Base-by-base conservation (phyloP, 371 early-diverging fungal genomes). In the Cokeromyces recurvatus region DNA sequence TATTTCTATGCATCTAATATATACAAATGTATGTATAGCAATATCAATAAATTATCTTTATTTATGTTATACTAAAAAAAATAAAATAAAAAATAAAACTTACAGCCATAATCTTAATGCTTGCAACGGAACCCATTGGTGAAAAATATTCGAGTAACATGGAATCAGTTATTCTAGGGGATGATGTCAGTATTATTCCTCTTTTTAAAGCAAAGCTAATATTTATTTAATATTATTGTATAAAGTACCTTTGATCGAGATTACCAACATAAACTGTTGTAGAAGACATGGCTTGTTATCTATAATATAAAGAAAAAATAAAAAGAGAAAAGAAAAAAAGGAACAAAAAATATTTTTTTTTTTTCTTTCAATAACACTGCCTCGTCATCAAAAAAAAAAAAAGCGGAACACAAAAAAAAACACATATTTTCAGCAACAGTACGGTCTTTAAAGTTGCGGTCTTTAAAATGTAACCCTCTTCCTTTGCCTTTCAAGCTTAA, bases 51-150 rank as follows among this genome's bases (percentile, higher is more conserved):
- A 7, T 27, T 7, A 35, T 25, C 36, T 15, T 32, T 35, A 15
- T 38, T 14, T 15, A 21, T 32, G 2, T 3, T 37, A 17, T n/a
- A n/a, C n/a, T n/a, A n/a, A n/a, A n/a, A n/a, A n/a, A n/a, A n/a
- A n/a, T 16, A 9, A 25, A 19, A 12, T 9, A 3, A 9, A 16
- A 25, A 16, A 12, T 12, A 7, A 4, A 19, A 48, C 80, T 81
- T 61, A 88, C 90, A 39, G 82, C 72, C 46, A 93, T 81, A 51
- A 91, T 88, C 72, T 92, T 92, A 46, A 87, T 82, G 43, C 57
- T 71, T 35, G 76, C 62, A 19, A 92, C 88, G 27, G 70, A 62
- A 37, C 91, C 87, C 29, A 79, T 66, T 0, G 81, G 59, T 7
- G 78, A 55, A 64, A 92, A 94, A 42, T 90, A 74, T 40, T 91